phyloP scores from a whole-genome alignment of 768 basidiomycete genomes.

The Russula earlei region DNA sequence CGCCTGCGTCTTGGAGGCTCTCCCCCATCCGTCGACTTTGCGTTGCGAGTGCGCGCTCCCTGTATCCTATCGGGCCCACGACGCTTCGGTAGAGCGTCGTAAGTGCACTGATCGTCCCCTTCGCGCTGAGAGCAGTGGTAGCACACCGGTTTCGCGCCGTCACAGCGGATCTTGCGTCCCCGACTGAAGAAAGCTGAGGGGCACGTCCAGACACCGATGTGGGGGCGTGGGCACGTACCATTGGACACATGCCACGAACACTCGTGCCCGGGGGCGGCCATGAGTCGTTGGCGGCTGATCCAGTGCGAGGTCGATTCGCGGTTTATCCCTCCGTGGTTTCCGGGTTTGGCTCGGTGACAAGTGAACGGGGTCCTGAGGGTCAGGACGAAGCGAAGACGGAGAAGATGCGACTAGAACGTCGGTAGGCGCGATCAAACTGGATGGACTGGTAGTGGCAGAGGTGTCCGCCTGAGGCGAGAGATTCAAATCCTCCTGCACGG shows the following conservation, averaged over 20 bases:
- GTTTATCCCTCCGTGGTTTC: slow-evolving; percentile 26
- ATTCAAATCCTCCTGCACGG: neutral
- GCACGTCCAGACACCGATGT: neutral
- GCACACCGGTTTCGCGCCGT: slow-evolving; percentile 69
- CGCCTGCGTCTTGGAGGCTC: slow-evolving; percentile 20
- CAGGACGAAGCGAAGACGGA: neutral
- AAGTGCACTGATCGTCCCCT: slow-evolving; percentile 41
- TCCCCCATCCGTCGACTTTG: slow-evolving; percentile 30
- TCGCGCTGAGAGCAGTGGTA: slow-evolving; percentile 57
- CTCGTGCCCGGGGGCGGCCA: slow-evolving; percentile 65
- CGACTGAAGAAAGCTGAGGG: slow-evolving; percentile 38
- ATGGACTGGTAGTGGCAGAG: neutral
- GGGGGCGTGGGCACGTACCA: slow-evolving; percentile 39
- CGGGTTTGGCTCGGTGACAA: neutral
- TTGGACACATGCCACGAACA: slow-evolving; percentile 72
- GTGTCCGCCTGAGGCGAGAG: neutral
- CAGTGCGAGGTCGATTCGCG: slow-evolving; percentile 56
- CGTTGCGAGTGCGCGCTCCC: slow-evolving; percentile 64
- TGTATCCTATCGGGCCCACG: slow-evolving; percentile 73
- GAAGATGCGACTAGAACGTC: neutral
- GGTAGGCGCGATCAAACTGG: neutral
- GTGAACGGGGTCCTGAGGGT: neutral
- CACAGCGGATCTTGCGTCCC: slow-evolving; percentile 71
- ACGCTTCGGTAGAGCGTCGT: slow-evolving; percentile 65
- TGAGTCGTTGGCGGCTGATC: slow-evolving; percentile 76